Evolutionary conservation across 225 moss, liverwort and hornwort species (phyloP), one percentile per base, ranked within the genome.

Genomic region (Polytrichum commune): DNA sequence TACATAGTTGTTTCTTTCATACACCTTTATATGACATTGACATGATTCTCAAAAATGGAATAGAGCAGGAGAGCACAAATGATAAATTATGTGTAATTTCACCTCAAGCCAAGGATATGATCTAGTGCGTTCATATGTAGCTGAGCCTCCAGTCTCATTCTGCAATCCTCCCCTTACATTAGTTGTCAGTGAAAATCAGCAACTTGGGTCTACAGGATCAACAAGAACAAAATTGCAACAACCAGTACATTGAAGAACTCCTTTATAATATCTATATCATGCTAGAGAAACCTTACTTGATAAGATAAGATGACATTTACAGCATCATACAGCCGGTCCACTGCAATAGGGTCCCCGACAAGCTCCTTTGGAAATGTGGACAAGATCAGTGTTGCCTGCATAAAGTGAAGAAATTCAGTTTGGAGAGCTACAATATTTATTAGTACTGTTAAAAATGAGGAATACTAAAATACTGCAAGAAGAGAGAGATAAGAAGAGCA

Each of bases 91-190:
- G 13, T 46, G 46, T 0, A 19, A 55, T 56, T 53, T 75, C 69
- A 93, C 96, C 93, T 98, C 97, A 72, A 98, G 93, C 97, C 97
- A 98, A 64, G 88, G 79, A 79, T 91, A 98, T 60, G 97, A 94
- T 77, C 97, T 83, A 28, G 86, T 82, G 63, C 29, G 84, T 80
- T 98, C 97, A 76, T 98, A 98, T 0, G 97, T 89, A 63, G 86
- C 92, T 79, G 82, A 79, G 55, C 97, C 97, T 68, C 97, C 97
- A 83, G 82, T 77, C 75, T 76, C 63, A 71, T 95, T 98, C 97
- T 98, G 90, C 30, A 65, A 61, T 58, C 58, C 24, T 24, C 9
- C 20, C 35, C 1, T 20, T 58, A 6, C 20, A 24, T 23, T 20
- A 58, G 58, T 22, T 46, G 46, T 46, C 46, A 16, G 46, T 13